A percentile compares a stretch with the other conserved stretches of the same genome.
Evolutionary conservation across 2,329 filamentous ascomycete species (phyloP).

Genomic region (Hirsutella thompsonii): DNA sequence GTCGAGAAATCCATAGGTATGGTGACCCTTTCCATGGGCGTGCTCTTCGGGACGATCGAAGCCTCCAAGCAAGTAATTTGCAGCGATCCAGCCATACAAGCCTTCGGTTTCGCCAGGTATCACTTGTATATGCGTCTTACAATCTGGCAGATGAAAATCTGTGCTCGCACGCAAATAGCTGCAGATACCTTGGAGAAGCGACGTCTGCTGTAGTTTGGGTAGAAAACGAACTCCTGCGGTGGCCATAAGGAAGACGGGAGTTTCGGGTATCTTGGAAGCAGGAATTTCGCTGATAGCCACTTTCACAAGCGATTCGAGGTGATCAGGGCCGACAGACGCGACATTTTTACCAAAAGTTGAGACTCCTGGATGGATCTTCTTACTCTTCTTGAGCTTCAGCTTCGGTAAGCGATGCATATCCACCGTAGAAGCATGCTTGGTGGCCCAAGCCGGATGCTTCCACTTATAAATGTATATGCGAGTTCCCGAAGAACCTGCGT

Average conservation of each 20-base stretch:
- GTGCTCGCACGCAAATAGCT: conserved; percentile 67
- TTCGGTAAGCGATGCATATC: conserved; percentile 57
- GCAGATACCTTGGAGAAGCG: conserved; percentile 68
- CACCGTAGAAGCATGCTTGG: conserved; percentile 31
- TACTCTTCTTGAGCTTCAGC: conserved; percentile 74
- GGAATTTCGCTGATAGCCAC: conserved; percentile 75
- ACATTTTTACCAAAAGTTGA: conserved; percentile 78
- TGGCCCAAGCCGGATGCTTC: conserved; percentile 60
- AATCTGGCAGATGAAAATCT: conserved; percentile 79
- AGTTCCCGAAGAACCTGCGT: conserved; percentile 95
- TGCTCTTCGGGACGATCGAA: conserved; percentile 70
- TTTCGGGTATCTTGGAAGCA: conserved; percentile 61
- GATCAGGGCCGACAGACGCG: conserved; percentile 64
- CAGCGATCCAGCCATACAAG: conserved; percentile 92
- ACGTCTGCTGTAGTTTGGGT: conserved; percentile 56
- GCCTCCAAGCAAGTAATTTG: conserved; percentile 86
- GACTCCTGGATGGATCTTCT: conserved; percentile 88
- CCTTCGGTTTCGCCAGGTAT: conserved; percentile 94
- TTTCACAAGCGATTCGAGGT: conserved; percentile 66
- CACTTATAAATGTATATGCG: conserved; percentile 90
- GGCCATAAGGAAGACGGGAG: conserved; percentile 87
- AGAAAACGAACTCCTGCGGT: conserved; percentile 91
- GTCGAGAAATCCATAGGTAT: conserved; percentile 93
- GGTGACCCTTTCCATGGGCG: conserved; percentile 73
- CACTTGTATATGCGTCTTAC: conserved; percentile 77